These are phyloP conservation scores for Fusarium multiceps DNA, from an alignment of 2,329 filamentous ascomycete genomes.

Conservation along the genomic window DNA sequence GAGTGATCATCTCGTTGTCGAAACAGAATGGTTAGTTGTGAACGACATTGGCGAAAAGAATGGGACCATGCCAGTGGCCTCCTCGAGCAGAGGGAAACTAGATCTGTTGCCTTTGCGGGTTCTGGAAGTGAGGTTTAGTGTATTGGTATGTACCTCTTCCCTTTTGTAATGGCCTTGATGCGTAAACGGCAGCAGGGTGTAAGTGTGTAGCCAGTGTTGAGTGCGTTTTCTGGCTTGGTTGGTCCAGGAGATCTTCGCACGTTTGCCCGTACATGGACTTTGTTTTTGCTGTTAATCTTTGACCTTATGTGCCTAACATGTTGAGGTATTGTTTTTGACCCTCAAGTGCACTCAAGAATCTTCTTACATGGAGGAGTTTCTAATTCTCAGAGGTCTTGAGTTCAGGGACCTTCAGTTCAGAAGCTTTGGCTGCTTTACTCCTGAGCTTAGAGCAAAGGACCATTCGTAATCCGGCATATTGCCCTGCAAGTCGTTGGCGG, in stretches of 20 bases:
- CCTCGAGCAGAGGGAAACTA: too few relatives aligned
- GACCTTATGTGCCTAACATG: fast-evolving
- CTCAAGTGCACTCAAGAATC: background rate
- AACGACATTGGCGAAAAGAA: too few relatives aligned
- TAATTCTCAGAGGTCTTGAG: background rate
- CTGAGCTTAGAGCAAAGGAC: background rate
- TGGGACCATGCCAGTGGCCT: too few relatives aligned
- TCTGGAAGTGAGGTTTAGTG: background rate
- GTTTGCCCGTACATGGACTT: background rate
- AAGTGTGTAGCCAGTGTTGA: fast-evolving
- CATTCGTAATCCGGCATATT: background rate
- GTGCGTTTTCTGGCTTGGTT: background rate
- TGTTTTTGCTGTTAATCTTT: background rate
- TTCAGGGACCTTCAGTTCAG: background rate
- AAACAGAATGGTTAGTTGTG: too few relatives aligned
- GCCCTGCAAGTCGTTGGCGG: background rate
- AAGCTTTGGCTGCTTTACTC: background rate
- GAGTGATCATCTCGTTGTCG: too few relatives aligned
- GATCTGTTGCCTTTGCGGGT: too few relatives aligned
- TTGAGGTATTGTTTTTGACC: fast-evolving
- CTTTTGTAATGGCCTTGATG: background rate
- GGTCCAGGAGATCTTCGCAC: background rate
- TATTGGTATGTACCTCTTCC: background rate
- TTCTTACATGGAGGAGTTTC: background rate
- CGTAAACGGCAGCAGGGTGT: fast-evolving